Conservation (phyloP, 2,329 filamentous ascomycete genomes). For the Blastomyces percursus region DNA sequence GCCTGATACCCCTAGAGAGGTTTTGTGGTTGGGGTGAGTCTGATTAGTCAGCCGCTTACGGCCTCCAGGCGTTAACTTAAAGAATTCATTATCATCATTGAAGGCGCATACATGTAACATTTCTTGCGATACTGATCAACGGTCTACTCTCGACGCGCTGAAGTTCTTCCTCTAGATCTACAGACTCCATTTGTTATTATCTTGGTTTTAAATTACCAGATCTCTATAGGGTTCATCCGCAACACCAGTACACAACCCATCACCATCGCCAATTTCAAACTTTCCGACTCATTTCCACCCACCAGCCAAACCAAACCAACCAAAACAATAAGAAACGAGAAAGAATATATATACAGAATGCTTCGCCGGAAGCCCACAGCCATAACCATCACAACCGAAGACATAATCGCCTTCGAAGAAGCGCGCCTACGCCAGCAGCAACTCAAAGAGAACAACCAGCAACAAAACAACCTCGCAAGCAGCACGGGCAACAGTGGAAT, state of each 20-base stretch:
- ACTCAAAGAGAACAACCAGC: conserved; percentile 14
- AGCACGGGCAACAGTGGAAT: conserved; percentile 14
- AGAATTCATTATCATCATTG: too few species aligned
- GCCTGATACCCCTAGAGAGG: too few species aligned
- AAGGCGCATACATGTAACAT: not conserved
- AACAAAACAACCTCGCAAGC: conserved; percentile 5
- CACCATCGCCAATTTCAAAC: not conserved
- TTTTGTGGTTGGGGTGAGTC: too few species aligned
- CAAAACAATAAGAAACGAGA: not conserved
- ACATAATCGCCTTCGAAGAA: conserved; percentile 39
- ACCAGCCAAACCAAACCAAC: not conserved
- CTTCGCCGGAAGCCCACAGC: conserved; percentile 42
- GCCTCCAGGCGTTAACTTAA: too few species aligned
- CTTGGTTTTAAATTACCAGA: not conserved
- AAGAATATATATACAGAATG: conserved; percentile 22
- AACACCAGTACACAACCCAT: not conserved
- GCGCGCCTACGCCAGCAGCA: conserved; percentile 21
- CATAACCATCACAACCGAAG: conserved; percentile 40
- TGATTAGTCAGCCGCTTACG: too few species aligned
- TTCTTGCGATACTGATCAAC: not conserved
- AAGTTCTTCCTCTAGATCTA: not conserved
- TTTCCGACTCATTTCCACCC: not conserved
- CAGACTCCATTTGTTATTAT: not conserved
- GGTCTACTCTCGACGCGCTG: not conserved
- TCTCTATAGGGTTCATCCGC: not conserved